Evolutionary conservation across 768 basidiomycete species (phyloP).

Genomic region (Suillus decipiens): DNA sequence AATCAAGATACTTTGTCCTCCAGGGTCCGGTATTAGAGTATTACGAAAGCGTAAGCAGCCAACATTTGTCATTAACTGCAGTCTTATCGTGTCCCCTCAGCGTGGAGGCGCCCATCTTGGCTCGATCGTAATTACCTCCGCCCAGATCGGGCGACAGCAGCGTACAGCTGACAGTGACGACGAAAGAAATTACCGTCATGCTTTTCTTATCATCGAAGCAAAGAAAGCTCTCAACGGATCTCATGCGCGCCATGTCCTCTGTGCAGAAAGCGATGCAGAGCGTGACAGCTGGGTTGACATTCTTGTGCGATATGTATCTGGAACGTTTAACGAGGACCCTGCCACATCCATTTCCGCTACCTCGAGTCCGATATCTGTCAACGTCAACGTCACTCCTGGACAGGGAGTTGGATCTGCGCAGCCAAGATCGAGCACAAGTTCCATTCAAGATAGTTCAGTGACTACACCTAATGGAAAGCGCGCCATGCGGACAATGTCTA

Average conservation of each 20-base stretch:
- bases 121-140: constrained; percentile 86
- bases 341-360: constrained; percentile 43
- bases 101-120: constrained; percentile 92
- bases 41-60: constrained; percentile 85
- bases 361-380: constrained; percentile 27
- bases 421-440: constrained; percentile 60
- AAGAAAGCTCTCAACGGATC: constrained; percentile 71
- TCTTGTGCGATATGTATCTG: constrained; percentile 85
- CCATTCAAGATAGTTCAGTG: constrained; percentile 31
- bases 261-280: constrained; percentile 93
- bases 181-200: constrained; percentile 94
- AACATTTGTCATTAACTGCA: constrained; percentile 11
- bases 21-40: constrained; percentile 91
- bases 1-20: constrained; percentile 92
- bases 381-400: constrained; percentile 27
- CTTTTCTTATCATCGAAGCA: constrained; percentile 94
- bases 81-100: constrained; percentile 38
- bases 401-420: constrained; percentile 37
- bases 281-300: constrained; percentile 95
- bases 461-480: constrained; percentile 31
- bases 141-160: constrained; percentile 96
- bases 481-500: constrained; percentile 47
- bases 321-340: constrained; percentile 75
- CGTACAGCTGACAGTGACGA: constrained; percentile 63
- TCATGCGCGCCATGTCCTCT: constrained; percentile 86